Evolutionary conservation across 768 basidiomycete species (phyloP).

Genomic region (Termitomyces sp.): DNA sequence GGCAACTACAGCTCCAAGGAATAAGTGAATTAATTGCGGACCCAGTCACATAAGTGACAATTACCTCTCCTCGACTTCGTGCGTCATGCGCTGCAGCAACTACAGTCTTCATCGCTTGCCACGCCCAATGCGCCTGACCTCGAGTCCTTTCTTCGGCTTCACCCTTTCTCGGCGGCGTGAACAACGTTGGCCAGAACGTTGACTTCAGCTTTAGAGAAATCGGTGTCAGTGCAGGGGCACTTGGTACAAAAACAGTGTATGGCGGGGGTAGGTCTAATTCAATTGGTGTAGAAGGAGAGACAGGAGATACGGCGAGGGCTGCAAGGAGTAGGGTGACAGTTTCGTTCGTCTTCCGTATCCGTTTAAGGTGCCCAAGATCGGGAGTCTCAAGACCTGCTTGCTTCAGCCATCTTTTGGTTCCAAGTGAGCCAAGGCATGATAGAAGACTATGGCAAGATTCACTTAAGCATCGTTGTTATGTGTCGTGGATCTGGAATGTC

Average conservation of each 20-base stretch:
- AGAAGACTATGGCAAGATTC: constrained; percentile 8
- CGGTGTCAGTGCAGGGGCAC: constrained; percentile 59
- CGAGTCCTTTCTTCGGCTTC: constrained; percentile 64
- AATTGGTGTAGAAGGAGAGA: constrained; percentile 45
- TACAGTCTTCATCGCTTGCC: constrained; percentile 54
- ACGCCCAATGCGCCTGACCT: constrained; percentile 70
- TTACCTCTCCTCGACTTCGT: constrained; percentile 52
- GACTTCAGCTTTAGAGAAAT: constrained; percentile 63
- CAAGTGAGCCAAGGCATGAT: neutral
- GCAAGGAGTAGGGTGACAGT: constrained; percentile 53
- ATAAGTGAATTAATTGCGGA: neutral
- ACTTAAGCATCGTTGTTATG: constrained; percentile 63
- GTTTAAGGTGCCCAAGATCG: constrained; percentile 69
- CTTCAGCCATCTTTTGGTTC: constrained; percentile 59
- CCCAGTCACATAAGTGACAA: constrained; percentile 12
- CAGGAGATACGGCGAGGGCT: constrained; percentile 34
- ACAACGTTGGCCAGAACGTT: constrained; percentile 83
- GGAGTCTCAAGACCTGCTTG: constrained; percentile 53
- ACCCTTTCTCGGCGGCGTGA: constrained; percentile 61
- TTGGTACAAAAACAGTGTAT: constrained; percentile 59
- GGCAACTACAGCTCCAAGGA: constrained; percentile 47
- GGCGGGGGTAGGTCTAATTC: constrained; percentile 43
- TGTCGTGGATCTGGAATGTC: constrained; percentile 60
- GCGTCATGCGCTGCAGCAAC: constrained; percentile 45
- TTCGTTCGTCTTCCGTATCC: constrained; percentile 52